Percentiles rank a stretch among this genome's conserved stretches.
Evolutionary conservation across 306 rosid genomes (phyloP).

Genomic region (Trifolium repens): DNA sequence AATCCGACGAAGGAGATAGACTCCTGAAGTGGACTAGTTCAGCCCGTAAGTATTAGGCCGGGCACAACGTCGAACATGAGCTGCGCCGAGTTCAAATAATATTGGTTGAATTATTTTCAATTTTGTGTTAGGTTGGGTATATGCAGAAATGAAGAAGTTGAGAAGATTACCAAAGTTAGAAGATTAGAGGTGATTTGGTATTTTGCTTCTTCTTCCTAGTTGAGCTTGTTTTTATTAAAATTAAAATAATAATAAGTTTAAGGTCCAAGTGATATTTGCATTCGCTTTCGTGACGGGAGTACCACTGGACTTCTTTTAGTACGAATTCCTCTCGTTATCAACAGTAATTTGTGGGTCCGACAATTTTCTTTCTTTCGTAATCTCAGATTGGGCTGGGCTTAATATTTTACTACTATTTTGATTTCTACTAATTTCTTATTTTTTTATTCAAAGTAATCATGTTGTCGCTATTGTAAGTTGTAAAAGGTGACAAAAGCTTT

Average conservation of each 20-base stretch:
- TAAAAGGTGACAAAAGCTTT: background rate
- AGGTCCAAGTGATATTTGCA: background rate
- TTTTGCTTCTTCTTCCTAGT: constrained; percentile 30
- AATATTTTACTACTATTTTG: no score
- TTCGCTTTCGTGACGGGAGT: constrained; percentile 47
- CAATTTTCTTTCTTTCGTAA: background rate
- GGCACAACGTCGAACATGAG: no score
- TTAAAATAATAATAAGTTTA: background rate
- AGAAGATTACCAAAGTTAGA: constrained; percentile 36
- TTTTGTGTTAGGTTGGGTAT: constrained; percentile 19
- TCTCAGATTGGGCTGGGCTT: background rate
- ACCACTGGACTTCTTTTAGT: background rate
- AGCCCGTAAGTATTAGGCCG: no score
- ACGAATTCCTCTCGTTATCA: constrained; percentile 27
- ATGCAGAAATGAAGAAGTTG: constrained; percentile 38
- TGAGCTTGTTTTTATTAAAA: constrained; percentile 7
- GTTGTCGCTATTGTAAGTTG: background rate
- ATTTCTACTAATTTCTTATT: background rate
- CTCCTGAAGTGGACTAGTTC: no score
- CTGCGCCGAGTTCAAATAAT: no score
- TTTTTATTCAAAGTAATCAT: background rate
- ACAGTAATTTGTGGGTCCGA: constrained; percentile 32
- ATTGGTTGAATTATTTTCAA: background rate
- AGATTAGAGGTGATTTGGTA: constrained; percentile 20
- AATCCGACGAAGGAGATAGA: background rate